phyloP scores from a whole-genome alignment of 805 yeast species.

The Spathaspora passalidarum region DNA sequence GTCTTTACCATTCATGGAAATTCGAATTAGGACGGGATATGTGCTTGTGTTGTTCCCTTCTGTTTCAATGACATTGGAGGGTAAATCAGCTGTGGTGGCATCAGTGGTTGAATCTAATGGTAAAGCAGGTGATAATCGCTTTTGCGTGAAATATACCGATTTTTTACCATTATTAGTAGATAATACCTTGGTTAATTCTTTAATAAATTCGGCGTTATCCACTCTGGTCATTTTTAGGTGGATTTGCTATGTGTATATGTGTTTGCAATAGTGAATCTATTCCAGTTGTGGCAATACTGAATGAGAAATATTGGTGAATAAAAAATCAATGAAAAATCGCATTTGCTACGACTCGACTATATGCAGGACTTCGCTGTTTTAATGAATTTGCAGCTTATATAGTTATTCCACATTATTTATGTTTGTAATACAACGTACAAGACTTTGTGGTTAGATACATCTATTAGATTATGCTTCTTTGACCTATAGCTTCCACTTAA shows the following conservation, averaged over 20 bases:
- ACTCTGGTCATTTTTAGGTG: conserved; percentile 16
- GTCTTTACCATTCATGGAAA: conserved; percentile 50
- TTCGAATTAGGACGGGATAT: conserved; percentile 67
- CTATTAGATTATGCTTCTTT: no score
- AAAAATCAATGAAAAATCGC: not conserved
- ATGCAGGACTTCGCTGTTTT: no score
- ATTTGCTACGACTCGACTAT: no score
- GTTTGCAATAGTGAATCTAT: no score
- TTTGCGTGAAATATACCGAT: conserved; percentile 59
- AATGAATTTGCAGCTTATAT: no score
- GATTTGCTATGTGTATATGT: not conserved
- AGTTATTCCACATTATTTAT: no score
- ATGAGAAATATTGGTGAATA: not conserved
- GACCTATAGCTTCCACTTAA: no score
- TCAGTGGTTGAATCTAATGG: conserved; percentile 18
- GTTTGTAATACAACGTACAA: no score
- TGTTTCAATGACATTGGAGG: conserved; percentile 30
- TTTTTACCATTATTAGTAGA: conserved; percentile 38
- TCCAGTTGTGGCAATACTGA: not conserved
- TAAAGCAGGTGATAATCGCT: conserved; percentile 38
- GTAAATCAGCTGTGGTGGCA: conserved; percentile 23
- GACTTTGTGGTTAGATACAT: no score
- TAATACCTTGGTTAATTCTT: conserved; percentile 21
- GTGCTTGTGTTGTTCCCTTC: conserved; percentile 24
- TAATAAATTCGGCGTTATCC: conserved; percentile 30